Percentiles rank a stretch among this genome's conserved stretches.
Conservation (phyloP, 345 rosid species). For the Brassica incana region DNA sequence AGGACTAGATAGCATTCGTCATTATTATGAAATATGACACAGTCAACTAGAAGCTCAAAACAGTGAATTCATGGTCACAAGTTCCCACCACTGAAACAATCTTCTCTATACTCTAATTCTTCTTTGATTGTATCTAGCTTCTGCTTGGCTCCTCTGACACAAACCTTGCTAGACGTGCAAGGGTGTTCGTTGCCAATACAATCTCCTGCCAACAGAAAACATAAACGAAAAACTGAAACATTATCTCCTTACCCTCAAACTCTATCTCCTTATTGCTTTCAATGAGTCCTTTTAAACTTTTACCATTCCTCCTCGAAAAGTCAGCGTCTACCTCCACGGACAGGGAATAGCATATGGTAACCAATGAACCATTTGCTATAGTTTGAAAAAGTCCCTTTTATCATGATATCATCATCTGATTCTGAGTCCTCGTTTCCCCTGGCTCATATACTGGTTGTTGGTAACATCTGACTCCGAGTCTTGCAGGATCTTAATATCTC, state of each 20-base stretch:
- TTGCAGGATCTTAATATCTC: background rate
- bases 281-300: constrained; percentile 53
- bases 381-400: constrained; percentile 1
- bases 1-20: background rate
- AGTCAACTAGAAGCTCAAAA: background rate
- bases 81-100: background rate
- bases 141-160: background rate
- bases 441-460: too few species aligned
- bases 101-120: background rate
- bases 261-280: constrained; percentile 74
- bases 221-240: too few species aligned
- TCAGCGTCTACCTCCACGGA: constrained; percentile 40
- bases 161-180: background rate
- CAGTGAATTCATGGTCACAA: background rate
- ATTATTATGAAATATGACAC: background rate
- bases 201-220: too few species aligned
- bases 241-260: constrained; percentile 62
- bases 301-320: background rate
- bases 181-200: background rate
- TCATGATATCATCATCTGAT: too few species aligned
- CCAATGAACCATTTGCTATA: constrained; percentile 54
- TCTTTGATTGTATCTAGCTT: background rate
- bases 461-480: too few species aligned
- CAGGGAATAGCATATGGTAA: constrained; percentile 54
- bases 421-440: too few species aligned